These are phyloP conservation scores for Fusarium tupiense DNA, from an alignment of 2,329 filamentous ascomycete species.

Conservation along the genomic window DNA sequence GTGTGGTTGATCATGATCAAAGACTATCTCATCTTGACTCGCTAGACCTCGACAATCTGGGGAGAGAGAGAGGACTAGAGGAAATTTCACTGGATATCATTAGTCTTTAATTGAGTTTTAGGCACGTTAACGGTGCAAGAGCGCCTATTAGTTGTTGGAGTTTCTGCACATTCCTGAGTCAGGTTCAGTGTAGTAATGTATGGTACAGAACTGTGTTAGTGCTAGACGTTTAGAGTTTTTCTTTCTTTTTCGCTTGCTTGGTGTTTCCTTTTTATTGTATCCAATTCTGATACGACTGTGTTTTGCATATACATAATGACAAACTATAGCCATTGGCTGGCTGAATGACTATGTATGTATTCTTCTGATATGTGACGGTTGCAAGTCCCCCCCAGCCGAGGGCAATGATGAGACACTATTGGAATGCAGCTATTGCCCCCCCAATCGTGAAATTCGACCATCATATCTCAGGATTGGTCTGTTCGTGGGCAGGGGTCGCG, in stretches of 20 bases:
- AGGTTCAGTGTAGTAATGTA: neutral
- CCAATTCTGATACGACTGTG: neutral
- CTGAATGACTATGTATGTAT: neutral
- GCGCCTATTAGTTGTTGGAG: neutral
- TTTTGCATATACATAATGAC: neutral
- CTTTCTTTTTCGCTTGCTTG: neutral
- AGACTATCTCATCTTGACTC: constrained; percentile 9
- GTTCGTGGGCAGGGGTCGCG: constrained; percentile 21
- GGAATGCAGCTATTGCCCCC: constrained; percentile 24
- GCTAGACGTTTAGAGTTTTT: constrained; percentile 11
- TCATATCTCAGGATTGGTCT: constrained; percentile 11
- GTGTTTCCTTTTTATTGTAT: neutral
- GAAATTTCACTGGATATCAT: neutral
- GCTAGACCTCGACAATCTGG: constrained; percentile 6
- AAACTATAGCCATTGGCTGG: neutral
- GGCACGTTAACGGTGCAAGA: neutral
- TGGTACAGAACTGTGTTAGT: neutral
- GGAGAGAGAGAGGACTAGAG: neutral
- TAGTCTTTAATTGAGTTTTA: constrained; percentile 9
- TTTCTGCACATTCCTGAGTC: constrained; percentile 32
- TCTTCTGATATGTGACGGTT: constrained; percentile 27
- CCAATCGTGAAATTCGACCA: neutral
- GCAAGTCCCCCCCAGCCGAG: neutral
- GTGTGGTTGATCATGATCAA: constrained; percentile 6
- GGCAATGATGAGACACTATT: constrained; percentile 20